These are phyloP conservation scores for Xylaria polymorpha DNA, from an alignment of 2,329 filamentous ascomycete species.

Conservation along the genomic window DNA sequence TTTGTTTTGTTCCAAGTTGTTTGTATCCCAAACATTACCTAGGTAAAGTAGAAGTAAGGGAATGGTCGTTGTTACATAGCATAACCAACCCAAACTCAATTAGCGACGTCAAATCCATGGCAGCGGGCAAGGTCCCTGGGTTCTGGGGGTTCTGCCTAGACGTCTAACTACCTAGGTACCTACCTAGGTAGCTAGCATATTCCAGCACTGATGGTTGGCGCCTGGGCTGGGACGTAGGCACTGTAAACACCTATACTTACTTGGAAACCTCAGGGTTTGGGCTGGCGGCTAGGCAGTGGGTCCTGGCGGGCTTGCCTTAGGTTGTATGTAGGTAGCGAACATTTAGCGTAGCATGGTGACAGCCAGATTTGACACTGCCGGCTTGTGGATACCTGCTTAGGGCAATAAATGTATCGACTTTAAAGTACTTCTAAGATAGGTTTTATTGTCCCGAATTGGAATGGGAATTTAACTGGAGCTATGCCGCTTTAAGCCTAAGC, in stretches of 20 bases:
- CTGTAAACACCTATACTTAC: too few relatives aligned
- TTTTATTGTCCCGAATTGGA: too few relatives aligned
- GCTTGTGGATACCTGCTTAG: constrained; percentile 16
- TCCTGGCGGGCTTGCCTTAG: background rate
- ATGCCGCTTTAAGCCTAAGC: too few relatives aligned
- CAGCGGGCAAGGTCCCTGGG: background rate
- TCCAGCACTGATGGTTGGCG: too few relatives aligned
- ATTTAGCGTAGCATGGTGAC: constrained; percentile 9
- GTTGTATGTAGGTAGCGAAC: too few relatives aligned
- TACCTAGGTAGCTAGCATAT: background rate
- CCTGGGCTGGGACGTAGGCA: too few relatives aligned
- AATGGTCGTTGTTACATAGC: background rate
- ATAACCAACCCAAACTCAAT: background rate
- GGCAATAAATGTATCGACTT: background rate
- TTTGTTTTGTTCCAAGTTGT: background rate
- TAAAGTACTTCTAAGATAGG: too few relatives aligned
- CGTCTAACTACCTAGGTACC: too few relatives aligned
- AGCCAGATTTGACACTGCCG: constrained; percentile 22
- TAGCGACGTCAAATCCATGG: background rate
- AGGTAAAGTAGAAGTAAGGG: background rate
- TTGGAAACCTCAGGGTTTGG: background rate
- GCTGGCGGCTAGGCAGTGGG: background rate
- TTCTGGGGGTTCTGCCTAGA: too few relatives aligned
- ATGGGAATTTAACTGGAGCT: too few relatives aligned
- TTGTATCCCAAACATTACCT: background rate